phyloP scores from a whole-genome alignment of 805 yeast genomes.

The Candida methanosorbosa region DNA sequence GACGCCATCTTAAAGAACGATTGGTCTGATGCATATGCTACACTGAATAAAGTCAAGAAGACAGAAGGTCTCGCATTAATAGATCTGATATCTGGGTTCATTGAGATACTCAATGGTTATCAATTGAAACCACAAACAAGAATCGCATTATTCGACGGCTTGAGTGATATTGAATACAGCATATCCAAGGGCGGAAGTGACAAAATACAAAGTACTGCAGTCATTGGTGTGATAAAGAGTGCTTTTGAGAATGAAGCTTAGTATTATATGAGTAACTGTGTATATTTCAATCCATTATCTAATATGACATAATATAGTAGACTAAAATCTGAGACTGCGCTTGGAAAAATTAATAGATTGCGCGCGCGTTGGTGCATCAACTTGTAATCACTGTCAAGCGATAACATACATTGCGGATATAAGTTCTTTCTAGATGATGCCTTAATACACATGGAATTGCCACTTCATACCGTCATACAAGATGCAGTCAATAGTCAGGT shows the following conservation, averaged over 20 bases:
- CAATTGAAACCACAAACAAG: slow-evolving; percentile 59
- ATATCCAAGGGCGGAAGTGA: slow-evolving; percentile 91
- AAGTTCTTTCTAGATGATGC: too few species aligned
- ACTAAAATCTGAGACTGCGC: too few species aligned
- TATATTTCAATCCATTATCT: too few species aligned
- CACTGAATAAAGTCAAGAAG: slow-evolving; percentile 57
- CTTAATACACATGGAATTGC: too few species aligned
- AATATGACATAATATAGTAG: too few species aligned
- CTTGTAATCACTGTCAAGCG: too few species aligned
- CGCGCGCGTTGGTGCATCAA: too few species aligned
- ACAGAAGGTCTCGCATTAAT: slow-evolving; percentile 83
- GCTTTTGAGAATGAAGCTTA: slow-evolving; percentile 43
- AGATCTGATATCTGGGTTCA: slow-evolving; percentile 72
- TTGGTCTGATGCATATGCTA: slow-evolving; percentile 70
- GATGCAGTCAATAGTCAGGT: too few species aligned
- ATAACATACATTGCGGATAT: too few species aligned
- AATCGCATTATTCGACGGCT: slow-evolving; percentile 53
- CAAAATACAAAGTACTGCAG: slow-evolving; percentile 81
- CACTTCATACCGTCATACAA: too few species aligned
- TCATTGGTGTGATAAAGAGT: slow-evolving; percentile 74
- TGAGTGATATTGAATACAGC: slow-evolving; percentile 86
- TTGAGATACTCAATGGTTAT: slow-evolving; percentile 58
- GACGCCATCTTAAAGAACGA: slow-evolving; percentile 78
- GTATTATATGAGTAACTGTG: background rate
- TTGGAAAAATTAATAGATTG: too few species aligned